Evolutionary conservation across 1,284 basidiomycete species (phyloP).

Genomic region (Pterulicium gracile): DNA sequence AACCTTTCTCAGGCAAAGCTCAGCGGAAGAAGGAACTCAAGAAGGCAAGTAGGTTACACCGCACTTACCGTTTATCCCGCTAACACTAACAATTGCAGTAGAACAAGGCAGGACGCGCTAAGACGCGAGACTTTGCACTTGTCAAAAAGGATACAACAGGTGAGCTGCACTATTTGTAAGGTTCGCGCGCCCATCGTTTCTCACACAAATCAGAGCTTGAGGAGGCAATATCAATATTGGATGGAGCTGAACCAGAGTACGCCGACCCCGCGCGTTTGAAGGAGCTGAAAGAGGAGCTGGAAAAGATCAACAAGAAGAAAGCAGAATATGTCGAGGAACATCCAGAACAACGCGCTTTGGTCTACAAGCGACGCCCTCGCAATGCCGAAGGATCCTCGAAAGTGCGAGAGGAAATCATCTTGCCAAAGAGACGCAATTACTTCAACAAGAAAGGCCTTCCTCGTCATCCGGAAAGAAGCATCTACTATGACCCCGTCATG

Average conservation of each 20-base stretch:
- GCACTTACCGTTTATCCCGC: constrained; percentile 7
- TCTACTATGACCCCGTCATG: constrained; percentile 89
- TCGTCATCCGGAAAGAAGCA: constrained; percentile 77
- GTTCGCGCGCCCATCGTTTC: constrained; percentile 17
- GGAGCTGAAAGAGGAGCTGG: constrained; percentile 68
- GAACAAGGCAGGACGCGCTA: constrained; percentile 78
- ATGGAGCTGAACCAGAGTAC: constrained; percentile 31
- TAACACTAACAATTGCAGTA: constrained; percentile 37
- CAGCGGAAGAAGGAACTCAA: constrained; percentile 84
- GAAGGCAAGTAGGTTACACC: constrained; percentile 47
- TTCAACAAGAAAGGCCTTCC: constrained; percentile 79
- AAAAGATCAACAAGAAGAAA: constrained; percentile 74
- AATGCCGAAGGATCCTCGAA: constrained; percentile 33
- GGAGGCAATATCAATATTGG: constrained; percentile 58
- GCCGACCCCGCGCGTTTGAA: constrained; percentile 45
- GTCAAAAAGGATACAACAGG: constrained; percentile 70
- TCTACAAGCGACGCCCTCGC: constrained; percentile 45
- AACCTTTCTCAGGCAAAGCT: constrained; percentile 54
- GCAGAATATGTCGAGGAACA: constrained; percentile 85
- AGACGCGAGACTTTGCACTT: constrained; percentile 70
- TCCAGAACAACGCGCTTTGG: constrained; percentile 76
- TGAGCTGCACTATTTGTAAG: neutral
- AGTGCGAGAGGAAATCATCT: constrained; percentile 31
- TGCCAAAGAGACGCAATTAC: constrained; percentile 45
- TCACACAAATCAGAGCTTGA: constrained; percentile 42